Base-by-base conservation (phyloP, 2,329 filamentous ascomycete genomes). In the Fusarium sp. region DNA sequence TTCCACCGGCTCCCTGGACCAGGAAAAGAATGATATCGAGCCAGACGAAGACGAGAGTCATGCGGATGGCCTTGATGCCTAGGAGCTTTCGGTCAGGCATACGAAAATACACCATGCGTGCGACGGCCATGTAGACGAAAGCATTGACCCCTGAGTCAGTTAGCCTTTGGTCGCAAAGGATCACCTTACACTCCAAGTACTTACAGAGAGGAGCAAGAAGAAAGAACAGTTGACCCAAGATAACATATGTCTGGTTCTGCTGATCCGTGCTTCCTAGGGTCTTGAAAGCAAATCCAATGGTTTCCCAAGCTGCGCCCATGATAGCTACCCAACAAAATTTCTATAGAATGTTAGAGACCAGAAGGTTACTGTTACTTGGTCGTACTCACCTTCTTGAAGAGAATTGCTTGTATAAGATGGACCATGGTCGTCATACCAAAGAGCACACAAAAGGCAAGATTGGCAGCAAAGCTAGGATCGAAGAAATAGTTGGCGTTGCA, bases 11-110 rank as follows among this genome's bases (percentile, higher is more conserved):
- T 19, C 77, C 79, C 73, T 87, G 85, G 35, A 86, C 77, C 21
- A 87, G 61, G 75, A 87, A 87, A 19, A 83, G 84, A 38, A 83
- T 41, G n/a, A 87, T 72, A 69, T 87, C 85, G 38, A 86, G 78
- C 78, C 82, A 82, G 14, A 87, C 84, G 54, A 88, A 87, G 41
- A 83, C 75, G 45, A 82, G 81, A 19, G 84, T 83, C 63, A 87
- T 80, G 23, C 78, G 78, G 31, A 77, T 75, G 23, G 81, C 79
- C 35, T 77, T 80, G 49, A 83, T 73, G 15, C 80, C 78, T 39
- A 81, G 74, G 25, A 84, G 78, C 33, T 76, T 79, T 69, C 80
- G 80, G 15, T 81, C 78, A 2, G 83, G 83, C 29, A 84, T 77
- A 63, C 78, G 79, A 62, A 80, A 82, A 72, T 81, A 80, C 10